These are phyloP conservation scores for Serendipita sp. DNA, from an alignment of 768 basidiomycete species.

Conservation along the genomic window DNA sequence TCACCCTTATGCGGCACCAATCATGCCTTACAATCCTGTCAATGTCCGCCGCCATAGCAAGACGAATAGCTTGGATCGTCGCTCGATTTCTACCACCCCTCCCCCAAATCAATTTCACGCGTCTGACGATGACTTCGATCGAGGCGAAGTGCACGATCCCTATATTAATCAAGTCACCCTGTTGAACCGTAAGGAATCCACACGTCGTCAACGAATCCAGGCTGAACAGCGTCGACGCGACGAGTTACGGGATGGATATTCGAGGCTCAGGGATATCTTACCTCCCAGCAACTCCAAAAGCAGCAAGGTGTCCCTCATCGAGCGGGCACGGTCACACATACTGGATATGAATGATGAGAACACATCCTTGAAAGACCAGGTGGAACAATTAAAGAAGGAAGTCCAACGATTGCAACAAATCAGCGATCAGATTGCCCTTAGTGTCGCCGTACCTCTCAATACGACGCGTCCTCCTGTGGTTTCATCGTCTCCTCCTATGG, in stretches of 20 bases:
- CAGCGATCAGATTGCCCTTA: conserved; percentile 73
- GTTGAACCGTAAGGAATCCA: conserved; percentile 68
- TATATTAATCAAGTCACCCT: conserved; percentile 54
- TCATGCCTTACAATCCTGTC: not conserved
- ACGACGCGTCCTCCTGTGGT: not conserved
- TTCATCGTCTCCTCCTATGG: not conserved
- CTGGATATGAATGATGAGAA: conserved; percentile 54
- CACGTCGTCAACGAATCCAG: conserved; percentile 68
- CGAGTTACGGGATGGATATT: conserved; percentile 80
- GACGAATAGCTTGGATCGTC: not conserved
- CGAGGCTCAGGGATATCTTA: conserved; percentile 71
- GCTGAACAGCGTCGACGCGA: conserved; percentile 82
- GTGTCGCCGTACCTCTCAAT: conserved; percentile 18
- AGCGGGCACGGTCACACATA: conserved; percentile 64
- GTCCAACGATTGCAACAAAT: conserved; percentile 52
- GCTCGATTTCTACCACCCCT: not conserved
- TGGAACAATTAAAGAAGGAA: conserved; percentile 50
- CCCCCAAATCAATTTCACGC: conserved; percentile 29
- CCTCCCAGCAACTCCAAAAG: conserved; percentile 81
- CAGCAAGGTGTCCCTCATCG: conserved; percentile 77
- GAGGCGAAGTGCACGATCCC: conserved; percentile 6
- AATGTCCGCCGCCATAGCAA: not conserved
- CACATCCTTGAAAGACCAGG: conserved; percentile 51
- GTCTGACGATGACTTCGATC: conserved; percentile 55
- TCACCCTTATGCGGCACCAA: not conserved